Evolutionary conservation across 805 yeast genomes (phyloP).

Genomic region (Myxozyma sirexii): DNA sequence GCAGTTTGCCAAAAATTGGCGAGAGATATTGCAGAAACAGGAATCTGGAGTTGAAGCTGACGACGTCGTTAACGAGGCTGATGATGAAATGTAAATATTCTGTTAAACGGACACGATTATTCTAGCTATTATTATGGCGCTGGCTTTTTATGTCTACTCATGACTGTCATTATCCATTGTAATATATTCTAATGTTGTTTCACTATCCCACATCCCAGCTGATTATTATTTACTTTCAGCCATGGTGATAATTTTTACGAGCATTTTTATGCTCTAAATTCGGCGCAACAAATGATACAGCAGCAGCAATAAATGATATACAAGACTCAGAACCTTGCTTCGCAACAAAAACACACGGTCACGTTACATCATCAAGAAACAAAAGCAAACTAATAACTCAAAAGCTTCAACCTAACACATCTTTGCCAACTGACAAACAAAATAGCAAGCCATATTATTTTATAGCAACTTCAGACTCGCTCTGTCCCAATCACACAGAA

Average conservation of each 20-base stretch:
- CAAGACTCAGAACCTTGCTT: not conserved
- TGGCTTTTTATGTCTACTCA: not conserved
- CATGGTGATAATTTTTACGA: too few relatives aligned
- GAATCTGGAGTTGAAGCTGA: not conserved
- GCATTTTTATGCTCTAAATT: too few relatives aligned
- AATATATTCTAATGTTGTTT: too few relatives aligned
- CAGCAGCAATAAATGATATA: not conserved
- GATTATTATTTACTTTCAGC: too few relatives aligned
- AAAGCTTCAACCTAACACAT: not conserved
- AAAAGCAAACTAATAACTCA: not conserved
- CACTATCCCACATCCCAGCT: too few relatives aligned
- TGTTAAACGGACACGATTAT: not conserved
- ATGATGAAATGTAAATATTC: conserved; percentile 2
- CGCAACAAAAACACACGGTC: not conserved
- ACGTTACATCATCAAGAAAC: not conserved
- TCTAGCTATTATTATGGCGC: not conserved
- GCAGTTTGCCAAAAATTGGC: conserved; percentile 67
- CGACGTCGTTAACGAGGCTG: not conserved
- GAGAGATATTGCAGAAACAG: conserved; percentile 40
- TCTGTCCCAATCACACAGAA: too few relatives aligned
- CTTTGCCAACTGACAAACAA: conserved; percentile 7
- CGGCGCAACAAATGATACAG: not conserved
- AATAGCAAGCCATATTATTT: not conserved
- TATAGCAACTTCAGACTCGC: not conserved
- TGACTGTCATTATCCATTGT: not conserved